These are phyloP conservation scores for Acarospora socialis DNA, from an alignment of 2,329 filamentous ascomycete species.

Conservation along the genomic window DNA sequence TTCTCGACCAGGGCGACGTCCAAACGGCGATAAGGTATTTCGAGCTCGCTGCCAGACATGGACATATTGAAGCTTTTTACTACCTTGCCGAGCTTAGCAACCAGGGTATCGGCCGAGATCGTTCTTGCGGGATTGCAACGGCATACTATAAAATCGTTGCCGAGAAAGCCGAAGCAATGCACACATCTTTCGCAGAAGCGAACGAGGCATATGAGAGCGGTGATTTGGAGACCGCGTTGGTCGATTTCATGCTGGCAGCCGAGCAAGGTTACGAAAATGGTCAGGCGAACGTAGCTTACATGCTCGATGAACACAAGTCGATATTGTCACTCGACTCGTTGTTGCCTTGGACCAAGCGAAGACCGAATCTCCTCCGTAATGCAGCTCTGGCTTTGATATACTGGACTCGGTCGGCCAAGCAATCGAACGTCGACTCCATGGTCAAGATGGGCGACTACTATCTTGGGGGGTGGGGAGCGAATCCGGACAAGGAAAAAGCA, in stretches of 20 bases:
- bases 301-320: constrained; percentile 62
- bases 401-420: constrained; percentile 88
- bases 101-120: constrained; percentile 65
- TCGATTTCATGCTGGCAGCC: constrained; percentile 73
- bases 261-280: constrained; percentile 85
- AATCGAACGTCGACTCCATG: constrained; percentile 82
- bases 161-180: constrained; percentile 55
- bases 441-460: constrained; percentile 99
- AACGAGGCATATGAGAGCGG: constrained; percentile 69
- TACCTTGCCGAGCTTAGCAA: constrained; percentile 81
- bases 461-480: constrained; percentile 62
- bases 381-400: constrained; percentile 65
- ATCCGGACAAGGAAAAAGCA: constrained; percentile 65
- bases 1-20: constrained; percentile 80
- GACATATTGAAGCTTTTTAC: constrained; percentile 79
- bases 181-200: constrained; percentile 69
- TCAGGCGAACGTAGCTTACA: constrained; percentile 78
- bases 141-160: constrained; percentile 72
- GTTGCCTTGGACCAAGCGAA: constrained; percentile 30
- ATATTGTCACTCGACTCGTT: constrained; percentile 42
- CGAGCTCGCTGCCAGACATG: constrained; percentile 67
- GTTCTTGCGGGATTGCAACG: constrained; percentile 61
- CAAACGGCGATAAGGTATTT: constrained; percentile 70
- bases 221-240: constrained; percentile 63
- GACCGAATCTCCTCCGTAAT: constrained; percentile 37